A percentile compares a stretch with the other conserved stretches of the same genome.
phyloP scores from a whole-genome alignment of 78 protist species.

The Dictyostelium discoideum region dicty_2.7 NC_007090.3:1566001-1566500 shows the following conservation, averaged over 20 bases:
- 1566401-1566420: conserved; percentile 11
- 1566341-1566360: conserved; percentile 63
- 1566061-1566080: conserved; percentile 64
- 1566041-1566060: conserved; percentile 40
- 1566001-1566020: conserved; percentile 60
- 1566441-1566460: not conserved
- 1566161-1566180: conserved; percentile 62
- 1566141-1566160: conserved; percentile 43
- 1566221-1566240: conserved; percentile 43
- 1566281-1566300: conserved; percentile 10
- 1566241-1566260: conserved; percentile 31
- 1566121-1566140: conserved; percentile 47
- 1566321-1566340: conserved; percentile 34
- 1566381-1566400: conserved; percentile 20
- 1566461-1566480: conserved; percentile 36
- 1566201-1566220: conserved; percentile 22
- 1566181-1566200: conserved; percentile 42
- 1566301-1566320: conserved; percentile 46
- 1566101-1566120: conserved; percentile 34
- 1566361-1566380: conserved; percentile 32
- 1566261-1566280: not conserved
- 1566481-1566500: conserved; percentile 36
- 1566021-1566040: conserved; percentile 18
- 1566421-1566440: not conserved
- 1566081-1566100: conserved; percentile 41